Evolutionary conservation across 2,329 filamentous ascomycete genomes (phyloP).

Genomic region (Penicillium sp.): DNA sequence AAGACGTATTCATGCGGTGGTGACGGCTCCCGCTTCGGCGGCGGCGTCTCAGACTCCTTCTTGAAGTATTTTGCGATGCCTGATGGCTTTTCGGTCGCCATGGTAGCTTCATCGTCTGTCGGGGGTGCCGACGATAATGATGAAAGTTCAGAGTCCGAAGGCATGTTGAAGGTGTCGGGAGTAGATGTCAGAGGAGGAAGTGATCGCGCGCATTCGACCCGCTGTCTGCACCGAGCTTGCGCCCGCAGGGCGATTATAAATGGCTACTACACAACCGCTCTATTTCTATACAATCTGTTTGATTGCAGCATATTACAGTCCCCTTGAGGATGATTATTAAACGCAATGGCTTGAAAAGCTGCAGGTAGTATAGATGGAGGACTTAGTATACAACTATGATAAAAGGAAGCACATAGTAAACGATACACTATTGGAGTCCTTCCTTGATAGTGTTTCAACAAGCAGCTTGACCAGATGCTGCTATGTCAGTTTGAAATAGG

Average conservation of each 20-base stretch:
- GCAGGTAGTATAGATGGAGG: not conserved
- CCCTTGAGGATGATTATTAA: not conserved
- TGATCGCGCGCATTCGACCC: constrained; percentile 23
- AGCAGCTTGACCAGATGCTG: not conserved
- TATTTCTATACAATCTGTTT: not conserved
- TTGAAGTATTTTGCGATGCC: constrained; percentile 53
- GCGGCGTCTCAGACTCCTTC: constrained; percentile 55
- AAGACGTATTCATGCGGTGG: constrained; percentile 88
- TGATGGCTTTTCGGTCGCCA: constrained; percentile 41
- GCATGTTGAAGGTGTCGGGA: constrained; percentile 36
- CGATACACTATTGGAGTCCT: not conserved
- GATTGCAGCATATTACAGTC: not conserved
- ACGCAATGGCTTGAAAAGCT: not conserved
- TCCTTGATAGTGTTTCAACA: not conserved
- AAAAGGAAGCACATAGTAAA: not conserved
- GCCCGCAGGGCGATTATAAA: constrained; percentile 18
- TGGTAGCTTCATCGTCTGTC: constrained; percentile 57
- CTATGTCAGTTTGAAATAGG: not conserved
- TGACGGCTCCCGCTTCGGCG: constrained; percentile 79
- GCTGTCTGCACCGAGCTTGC: constrained; percentile 18
- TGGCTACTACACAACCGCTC: constrained; percentile 9
- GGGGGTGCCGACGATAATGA: constrained; percentile 61
- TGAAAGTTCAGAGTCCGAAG: constrained; percentile 59
- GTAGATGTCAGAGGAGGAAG: constrained; percentile 31
- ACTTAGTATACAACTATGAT: not conserved